Evolutionary conservation across 345 rosid species (phyloP).

Genomic region (Geranium rotundifolium): DNA sequence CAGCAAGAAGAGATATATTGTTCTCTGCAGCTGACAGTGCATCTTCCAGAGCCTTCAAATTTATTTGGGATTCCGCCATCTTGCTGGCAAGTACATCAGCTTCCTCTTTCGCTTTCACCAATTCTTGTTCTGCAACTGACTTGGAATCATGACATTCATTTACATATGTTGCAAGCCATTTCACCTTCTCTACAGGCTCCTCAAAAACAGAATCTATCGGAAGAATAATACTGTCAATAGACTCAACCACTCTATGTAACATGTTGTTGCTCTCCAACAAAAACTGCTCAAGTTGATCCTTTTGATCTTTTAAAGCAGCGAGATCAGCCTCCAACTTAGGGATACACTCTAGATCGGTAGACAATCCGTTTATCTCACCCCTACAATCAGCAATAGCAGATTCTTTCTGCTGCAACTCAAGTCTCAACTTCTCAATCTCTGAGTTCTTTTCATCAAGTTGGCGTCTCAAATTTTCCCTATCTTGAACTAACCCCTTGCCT

Average conservation of each 20-base stretch:
- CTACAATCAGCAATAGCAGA: slow-evolving; percentile 36
- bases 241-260: slow-evolving; percentile 39
- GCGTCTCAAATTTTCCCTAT: slow-evolving; percentile 55
- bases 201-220: slow-evolving; percentile 36
- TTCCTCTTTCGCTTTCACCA: slow-evolving; percentile 10
- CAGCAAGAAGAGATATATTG: slow-evolving; percentile 9
- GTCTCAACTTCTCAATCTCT: slow-evolving; percentile 53
- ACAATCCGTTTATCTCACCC: slow-evolving; percentile 42
- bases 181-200: slow-evolving; percentile 54
- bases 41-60: slow-evolving; percentile 10
- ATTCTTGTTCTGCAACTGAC: slow-evolving; percentile 11
- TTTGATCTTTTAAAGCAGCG: slow-evolving; percentile 31
- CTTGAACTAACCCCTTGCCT: slow-evolving; percentile 87
- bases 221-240: slow-evolving; percentile 36
- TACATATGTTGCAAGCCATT: slow-evolving; percentile 45
- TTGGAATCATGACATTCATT: slow-evolving; percentile 45
- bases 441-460: slow-evolving; percentile 55
- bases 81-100: slow-evolving; percentile 7
- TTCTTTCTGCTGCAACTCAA: slow-evolving; percentile 43
- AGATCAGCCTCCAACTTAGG: slow-evolving; percentile 59
- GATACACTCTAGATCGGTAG: slow-evolving; percentile 36
- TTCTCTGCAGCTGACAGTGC: slow-evolving; percentile 10
- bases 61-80: slow-evolving; percentile 11
- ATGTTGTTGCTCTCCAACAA: slow-evolving; percentile 43
- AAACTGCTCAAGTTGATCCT: slow-evolving; percentile 50